Conservation (phyloP, 495 filamentous ascomycete genomes). For the Penicillium ochrochloron region DNA sequence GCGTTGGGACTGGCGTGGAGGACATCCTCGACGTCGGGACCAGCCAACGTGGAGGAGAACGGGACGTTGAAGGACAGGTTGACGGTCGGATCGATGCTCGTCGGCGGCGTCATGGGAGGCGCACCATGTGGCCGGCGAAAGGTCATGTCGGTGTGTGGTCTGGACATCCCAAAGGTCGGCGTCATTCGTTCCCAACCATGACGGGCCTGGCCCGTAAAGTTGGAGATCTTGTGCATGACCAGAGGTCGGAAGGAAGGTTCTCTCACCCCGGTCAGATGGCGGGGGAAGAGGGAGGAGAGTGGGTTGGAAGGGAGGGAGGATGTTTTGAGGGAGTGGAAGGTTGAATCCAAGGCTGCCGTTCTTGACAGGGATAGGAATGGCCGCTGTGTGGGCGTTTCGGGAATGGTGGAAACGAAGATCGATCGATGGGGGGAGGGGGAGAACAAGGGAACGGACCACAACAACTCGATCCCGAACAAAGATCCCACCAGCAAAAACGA, state of each 20-base stretch:
- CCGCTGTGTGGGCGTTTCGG: conserved; percentile 45
- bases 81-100: conserved; percentile 69
- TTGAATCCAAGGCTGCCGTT: conserved; percentile 29
- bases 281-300: conserved; percentile 43
- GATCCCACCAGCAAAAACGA: neutral
- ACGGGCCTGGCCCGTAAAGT: conserved; percentile 78
- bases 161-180: conserved; percentile 79
- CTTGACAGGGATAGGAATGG: conserved; percentile 52
- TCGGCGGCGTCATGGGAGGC: conserved; percentile 66
- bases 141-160: conserved; percentile 76
- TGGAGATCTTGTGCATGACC: conserved; percentile 90
- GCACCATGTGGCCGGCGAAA: conserved; percentile 71
- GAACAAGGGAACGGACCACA: conserved; percentile 3
- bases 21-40: conserved; percentile 89
- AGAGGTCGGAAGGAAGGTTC: conserved; percentile 32
- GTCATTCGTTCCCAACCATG: conserved; percentile 94
- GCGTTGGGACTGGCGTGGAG: conserved; percentile 84
- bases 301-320: conserved; percentile 29
- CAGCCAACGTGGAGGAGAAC: conserved; percentile 86
- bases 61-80: conserved; percentile 92
- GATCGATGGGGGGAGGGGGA: conserved; percentile 26
- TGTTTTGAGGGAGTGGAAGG: conserved; percentile 24
- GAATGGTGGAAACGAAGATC: conserved; percentile 43
- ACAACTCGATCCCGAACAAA: neutral
- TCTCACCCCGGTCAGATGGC: conserved; percentile 49